A percentile compares a stretch with the other conserved stretches of the same genome.
Conservation (phyloP, 2,329 filamentous ascomycete species). For the Fonsecaea erecta region DNA sequence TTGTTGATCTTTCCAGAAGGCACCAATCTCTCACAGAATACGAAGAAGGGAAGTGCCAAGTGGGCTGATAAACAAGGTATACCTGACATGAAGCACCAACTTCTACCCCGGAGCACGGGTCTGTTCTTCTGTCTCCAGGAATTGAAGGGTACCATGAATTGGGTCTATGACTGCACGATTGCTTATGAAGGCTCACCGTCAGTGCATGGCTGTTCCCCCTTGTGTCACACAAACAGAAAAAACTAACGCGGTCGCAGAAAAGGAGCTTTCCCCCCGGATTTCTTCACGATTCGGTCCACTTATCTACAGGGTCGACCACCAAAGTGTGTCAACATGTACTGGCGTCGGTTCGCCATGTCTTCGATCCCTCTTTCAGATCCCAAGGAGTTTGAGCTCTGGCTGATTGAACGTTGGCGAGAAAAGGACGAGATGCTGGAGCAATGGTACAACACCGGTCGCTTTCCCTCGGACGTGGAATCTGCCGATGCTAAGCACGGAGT, state of each 20-base stretch:
- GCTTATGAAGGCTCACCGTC: conserved; percentile 93
- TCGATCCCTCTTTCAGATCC: conserved; percentile 79
- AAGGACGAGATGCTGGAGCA: conserved; percentile 89
- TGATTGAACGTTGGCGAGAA: conserved; percentile 84
- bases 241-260: conserved; percentile 56
- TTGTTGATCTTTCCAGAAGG: conserved; percentile 69
- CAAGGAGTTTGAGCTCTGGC: conserved; percentile 80
- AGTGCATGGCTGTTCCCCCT: conserved; percentile 49
- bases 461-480: conserved; percentile 68
- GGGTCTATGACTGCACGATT: conserved; percentile 79
- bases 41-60: conserved; percentile 59
- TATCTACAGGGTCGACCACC: conserved; percentile 88
- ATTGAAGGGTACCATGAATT: conserved; percentile 63
- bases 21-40: conserved; percentile 64
- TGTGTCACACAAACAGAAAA: neutral
- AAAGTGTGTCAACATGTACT: conserved; percentile 96
- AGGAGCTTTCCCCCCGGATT: conserved; percentile 84
- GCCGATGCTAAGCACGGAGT: conserved; percentile 48
- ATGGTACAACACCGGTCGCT: conserved; percentile 75
- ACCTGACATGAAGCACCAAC: conserved; percentile 62
- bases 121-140: conserved; percentile 66
- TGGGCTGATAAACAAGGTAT: conserved; percentile 64
- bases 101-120: conserved; percentile 66
- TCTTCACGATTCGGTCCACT: conserved; percentile 83
- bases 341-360: conserved; percentile 79